Conservation (phyloP, 805 yeast species). For the Osmozyma mogii region DNA sequence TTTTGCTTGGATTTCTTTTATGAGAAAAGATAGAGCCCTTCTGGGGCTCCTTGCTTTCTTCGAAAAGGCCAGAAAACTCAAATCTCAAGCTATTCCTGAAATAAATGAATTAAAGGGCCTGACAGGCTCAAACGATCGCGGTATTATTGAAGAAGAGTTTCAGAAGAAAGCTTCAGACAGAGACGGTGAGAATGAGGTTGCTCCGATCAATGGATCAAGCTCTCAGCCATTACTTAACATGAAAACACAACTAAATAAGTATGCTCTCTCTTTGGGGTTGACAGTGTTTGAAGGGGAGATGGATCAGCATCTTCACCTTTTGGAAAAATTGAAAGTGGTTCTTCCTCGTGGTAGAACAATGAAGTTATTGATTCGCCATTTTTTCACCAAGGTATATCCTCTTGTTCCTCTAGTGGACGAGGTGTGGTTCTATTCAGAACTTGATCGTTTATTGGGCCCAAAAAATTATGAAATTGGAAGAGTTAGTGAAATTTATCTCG, state of each 20-base stretch:
- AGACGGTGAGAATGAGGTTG: slow-evolving; percentile 18
- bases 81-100: not conserved
- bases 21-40: slow-evolving; percentile 37
- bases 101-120: slow-evolving; percentile 1
- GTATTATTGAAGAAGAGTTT: slow-evolving; percentile 18
- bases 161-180: slow-evolving; percentile 17
- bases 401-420: slow-evolving; percentile 17
- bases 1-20: slow-evolving; percentile 39
- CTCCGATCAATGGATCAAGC: slow-evolving; percentile 7
- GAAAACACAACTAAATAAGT: slow-evolving; percentile 17
- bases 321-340: slow-evolving; percentile 11
- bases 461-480: slow-evolving; percentile 7
- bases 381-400: slow-evolving; percentile 13
- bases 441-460: slow-evolving; percentile 36
- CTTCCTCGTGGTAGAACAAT: slow-evolving; percentile 12
- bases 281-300: slow-evolving; percentile 24
- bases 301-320: slow-evolving; percentile 17
- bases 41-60: slow-evolving; percentile 5
- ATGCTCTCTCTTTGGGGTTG: slow-evolving; percentile 27
- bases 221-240: slow-evolving; percentile 1
- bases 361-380: slow-evolving; percentile 11
- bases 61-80: not conserved
- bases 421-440: slow-evolving; percentile 22
- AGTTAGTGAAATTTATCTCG: slow-evolving; percentile 20
- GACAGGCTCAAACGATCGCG: too few species aligned